Percentiles rank a stretch among this genome's conserved stretches.
Evolutionary conservation across 2,329 filamentous ascomycete species (phyloP).

Genomic region (Sordariomycetes sp.): DNA sequence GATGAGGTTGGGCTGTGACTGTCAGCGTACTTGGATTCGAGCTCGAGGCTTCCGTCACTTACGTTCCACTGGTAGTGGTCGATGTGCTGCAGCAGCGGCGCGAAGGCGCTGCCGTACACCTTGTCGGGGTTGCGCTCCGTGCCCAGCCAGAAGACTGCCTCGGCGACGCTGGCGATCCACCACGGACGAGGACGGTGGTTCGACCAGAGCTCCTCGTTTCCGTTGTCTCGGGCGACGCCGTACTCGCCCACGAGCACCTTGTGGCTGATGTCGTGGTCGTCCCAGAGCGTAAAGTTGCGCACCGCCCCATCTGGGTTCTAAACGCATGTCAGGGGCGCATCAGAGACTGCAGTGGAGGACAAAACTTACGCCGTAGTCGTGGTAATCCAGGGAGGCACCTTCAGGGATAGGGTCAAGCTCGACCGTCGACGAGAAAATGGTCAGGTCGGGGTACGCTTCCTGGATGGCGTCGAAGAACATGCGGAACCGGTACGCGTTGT

Average conservation of each 20-base stretch:
- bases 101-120: not conserved
- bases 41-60: too few relatives aligned
- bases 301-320: too few relatives aligned
- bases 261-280: constrained; percentile 23
- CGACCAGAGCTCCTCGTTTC: constrained; percentile 8
- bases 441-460: constrained; percentile 27
- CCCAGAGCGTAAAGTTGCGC: constrained; percentile 23
- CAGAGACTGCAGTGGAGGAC: too few relatives aligned
- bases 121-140: constrained; percentile 31
- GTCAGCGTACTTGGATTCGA: too few relatives aligned
- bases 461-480: constrained; percentile 37
- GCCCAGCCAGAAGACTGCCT: constrained; percentile 43
- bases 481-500: constrained; percentile 30
- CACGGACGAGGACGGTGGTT: not conserved
- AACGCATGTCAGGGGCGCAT: too few relatives aligned
- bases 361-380: too few relatives aligned
- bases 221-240: constrained; percentile 21
- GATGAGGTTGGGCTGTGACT: too few relatives aligned
- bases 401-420: too few relatives aligned
- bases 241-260: constrained; percentile 25
- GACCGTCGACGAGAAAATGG: constrained; percentile 30
- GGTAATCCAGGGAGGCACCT: constrained; percentile 25
- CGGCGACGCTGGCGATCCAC: constrained; percentile 16
- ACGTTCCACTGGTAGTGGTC: too few relatives aligned
- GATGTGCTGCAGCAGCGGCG: not conserved